Conservation (phyloP, 257 asterid genomes). For the Penstemon barbatus region DNA sequence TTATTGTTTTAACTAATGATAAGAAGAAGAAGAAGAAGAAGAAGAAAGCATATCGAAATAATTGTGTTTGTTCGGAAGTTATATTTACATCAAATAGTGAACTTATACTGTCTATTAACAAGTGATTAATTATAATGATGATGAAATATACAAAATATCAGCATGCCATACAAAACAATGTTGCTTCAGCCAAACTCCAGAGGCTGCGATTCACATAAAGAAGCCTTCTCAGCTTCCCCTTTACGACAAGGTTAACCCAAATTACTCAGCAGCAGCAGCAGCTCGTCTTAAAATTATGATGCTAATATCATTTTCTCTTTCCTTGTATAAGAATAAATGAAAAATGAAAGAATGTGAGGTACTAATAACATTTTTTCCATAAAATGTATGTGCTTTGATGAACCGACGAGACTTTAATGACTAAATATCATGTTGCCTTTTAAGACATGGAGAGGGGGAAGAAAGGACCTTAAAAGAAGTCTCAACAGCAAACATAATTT, state of each 20-base stretch:
- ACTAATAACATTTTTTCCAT: too few species aligned
- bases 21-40: too few species aligned
- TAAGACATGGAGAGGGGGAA: background rate
- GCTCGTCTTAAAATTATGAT: background rate
- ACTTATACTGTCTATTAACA: too few species aligned
- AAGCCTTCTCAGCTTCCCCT: background rate
- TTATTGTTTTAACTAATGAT: too few species aligned
- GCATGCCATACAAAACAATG: background rate
- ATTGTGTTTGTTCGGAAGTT: too few species aligned
- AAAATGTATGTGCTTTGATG: background rate
- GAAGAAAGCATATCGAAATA: too few species aligned
- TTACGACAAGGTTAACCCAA: background rate
- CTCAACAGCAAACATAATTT: background rate
- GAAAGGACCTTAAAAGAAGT: conserved; percentile 15
- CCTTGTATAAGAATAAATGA: too few species aligned
- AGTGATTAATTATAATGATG: too few species aligned
- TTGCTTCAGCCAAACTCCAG: background rate
- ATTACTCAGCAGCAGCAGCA: background rate
- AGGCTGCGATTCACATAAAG: background rate
- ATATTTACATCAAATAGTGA: too few species aligned
- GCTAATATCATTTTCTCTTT: background rate
- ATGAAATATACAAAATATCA: background rate
- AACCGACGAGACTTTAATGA: background rate
- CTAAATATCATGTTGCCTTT: background rate
- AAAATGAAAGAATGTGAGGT: too few species aligned